Evolutionary conservation across 352 stramenopile genomes (phyloP), one percentile per base, ranked within the genome.

Genomic region (Plasmopara halstedii): DNA sequence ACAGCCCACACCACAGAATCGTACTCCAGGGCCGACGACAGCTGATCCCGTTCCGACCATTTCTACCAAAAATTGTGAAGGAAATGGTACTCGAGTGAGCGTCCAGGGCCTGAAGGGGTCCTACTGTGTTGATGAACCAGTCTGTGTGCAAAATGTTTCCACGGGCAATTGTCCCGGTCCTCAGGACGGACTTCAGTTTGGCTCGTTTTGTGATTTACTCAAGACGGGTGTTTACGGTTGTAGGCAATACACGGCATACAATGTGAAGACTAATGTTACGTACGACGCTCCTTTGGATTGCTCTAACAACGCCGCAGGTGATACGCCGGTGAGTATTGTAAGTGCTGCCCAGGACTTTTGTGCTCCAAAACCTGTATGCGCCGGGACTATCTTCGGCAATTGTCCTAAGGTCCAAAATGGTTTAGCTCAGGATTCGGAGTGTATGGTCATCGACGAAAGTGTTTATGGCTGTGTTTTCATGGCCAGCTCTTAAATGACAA

Each of bases 151-250:
- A 17, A 21, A 69, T 9, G 41, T 64, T 29, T 48, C 48, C 14
- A 62, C 27, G 1, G 70, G 70, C 19, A 62, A 62, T 19, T 82
- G 64, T 9, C 70, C 67, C 2, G 47, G 20, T 21, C 51, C 62
- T 3, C 70, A 82, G 52, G 17, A 36, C 4, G 61, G 61, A 13
- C 56, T 82, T 25, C 38, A 38, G 22, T 67, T 61, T 31, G 70
- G 66, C 13, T 73, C 70, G 7, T 70, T 60, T 45, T 82, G 70
- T 35, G 58, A 54, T 19, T 20, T 63, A 18, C 53, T 78, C 21
- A 45, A 58, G 18, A 76, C 67, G 9, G 58, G 62, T 10, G 62
- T 59, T 17, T 82, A 70, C 47, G 70, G 67, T 8, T 82, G 67
- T 54, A 68, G 62, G 52, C 64, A 53, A 6, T 58, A 66, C 33